Evolutionary conservation across 495 filamentous ascomycete genomes (phyloP), one percentile per base, ranked within the genome.

Genomic region (Penicillium egyptiacum): DNA sequence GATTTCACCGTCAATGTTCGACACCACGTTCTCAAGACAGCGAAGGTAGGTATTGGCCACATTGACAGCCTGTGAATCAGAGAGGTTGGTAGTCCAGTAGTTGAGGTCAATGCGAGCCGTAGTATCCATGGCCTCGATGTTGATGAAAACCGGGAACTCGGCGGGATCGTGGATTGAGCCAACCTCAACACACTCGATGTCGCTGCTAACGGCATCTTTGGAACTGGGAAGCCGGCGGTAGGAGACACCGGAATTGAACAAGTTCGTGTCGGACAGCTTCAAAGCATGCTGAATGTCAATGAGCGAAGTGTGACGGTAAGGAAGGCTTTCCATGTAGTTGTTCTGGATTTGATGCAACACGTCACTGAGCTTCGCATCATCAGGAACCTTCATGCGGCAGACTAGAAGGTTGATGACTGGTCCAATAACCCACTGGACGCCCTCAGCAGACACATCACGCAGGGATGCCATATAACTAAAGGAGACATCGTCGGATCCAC

Each of bases 401-500:
- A 80, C 69, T 48, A 83, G 69, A 50, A 83, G 76, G 42, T 82
- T 83, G 20, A 85, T 81, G 2, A 82, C 74, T 3, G 79, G 76
- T 14, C 82, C 82, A 43, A 82, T 71, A 37, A 79, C 72, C 11
- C 74, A 70, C 26, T 82, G 75, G 14, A 81, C 67, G 1, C 66
- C 70, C 30, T 75, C 67, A 1, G 79, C 69, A 6, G 79, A 59
- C 5, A 73, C 62, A 61, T 85, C 81, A 30, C 82, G 69, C 14
- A 81, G 72, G 1, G 80, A 83, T 17, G 75, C 69, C 47, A 81
- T 70, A 54, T 83, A 83, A 33, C 78, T 78, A 58, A 83, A 85
- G 50, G 75, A 82, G 1, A 84, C 70, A 43, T 83, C 81, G 19
- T 78, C 63, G 5, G 74, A 74, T 2, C 73, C 72, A 49, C 74